These are phyloP conservation scores for Linnemannia exigua DNA, from an alignment of 192 early-diverging fungal genomes.

Conservation along the genomic window DNA sequence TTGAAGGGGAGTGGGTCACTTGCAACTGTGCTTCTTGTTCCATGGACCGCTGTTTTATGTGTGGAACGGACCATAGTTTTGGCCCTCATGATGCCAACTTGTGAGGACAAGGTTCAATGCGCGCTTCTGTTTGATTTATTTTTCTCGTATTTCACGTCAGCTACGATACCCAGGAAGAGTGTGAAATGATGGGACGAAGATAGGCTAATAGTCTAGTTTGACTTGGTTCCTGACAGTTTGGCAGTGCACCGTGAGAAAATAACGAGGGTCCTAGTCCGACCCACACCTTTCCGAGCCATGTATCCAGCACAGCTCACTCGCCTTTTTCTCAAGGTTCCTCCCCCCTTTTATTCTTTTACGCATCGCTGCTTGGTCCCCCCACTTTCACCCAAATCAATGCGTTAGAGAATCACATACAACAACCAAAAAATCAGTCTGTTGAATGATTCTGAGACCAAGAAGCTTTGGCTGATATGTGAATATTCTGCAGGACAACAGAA, in stretches of 20 bases:
- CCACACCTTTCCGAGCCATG: no score
- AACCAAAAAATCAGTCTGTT: background rate
- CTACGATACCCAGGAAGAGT: background rate
- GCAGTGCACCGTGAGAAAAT: background rate
- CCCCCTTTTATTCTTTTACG: background rate
- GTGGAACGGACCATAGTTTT: constrained; percentile 1
- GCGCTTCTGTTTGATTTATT: background rate
- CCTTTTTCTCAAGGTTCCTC: background rate
- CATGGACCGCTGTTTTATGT: no score
- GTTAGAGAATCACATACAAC: background rate
- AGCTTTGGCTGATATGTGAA: background rate
- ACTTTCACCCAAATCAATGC: no score
- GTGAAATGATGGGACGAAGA: background rate
- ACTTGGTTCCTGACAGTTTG: no score
- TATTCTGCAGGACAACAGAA: no score
- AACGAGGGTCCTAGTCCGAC: background rate
- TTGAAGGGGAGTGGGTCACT: background rate
- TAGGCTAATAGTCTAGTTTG: background rate
- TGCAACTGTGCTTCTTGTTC: background rate
- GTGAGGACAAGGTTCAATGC: background rate
- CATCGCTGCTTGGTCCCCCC: no score
- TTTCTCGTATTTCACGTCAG: background rate
- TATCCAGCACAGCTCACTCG: background rate
- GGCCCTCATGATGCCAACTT: background rate
- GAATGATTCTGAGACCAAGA: constrained; percentile 7